Conservation (phyloP, 176 grass and related monocot genomes). For the Pharus latifolius region DNA sequence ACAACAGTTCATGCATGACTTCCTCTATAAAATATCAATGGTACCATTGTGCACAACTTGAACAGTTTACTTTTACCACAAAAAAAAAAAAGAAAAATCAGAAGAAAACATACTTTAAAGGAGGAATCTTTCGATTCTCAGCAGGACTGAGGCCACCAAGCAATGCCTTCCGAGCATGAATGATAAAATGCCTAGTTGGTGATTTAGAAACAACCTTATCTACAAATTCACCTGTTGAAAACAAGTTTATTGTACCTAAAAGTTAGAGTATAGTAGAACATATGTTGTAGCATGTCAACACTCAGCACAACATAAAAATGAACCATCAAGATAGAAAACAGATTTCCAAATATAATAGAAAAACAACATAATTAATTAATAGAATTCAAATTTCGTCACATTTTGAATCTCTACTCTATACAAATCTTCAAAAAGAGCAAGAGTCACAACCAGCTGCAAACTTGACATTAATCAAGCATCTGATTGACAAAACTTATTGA, state of each 20-base stretch:
- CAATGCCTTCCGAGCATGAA: constrained; percentile 94
- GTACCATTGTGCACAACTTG: not conserved
- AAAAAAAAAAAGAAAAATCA: not conserved
- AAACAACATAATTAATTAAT: not conserved
- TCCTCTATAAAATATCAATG: not conserved
- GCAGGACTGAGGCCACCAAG: constrained; percentile 83
- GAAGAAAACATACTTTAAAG: constrained; percentile 71
- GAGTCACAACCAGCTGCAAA: not conserved
- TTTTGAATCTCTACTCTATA: not conserved
- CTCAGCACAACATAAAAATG: not conserved
- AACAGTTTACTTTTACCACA: not conserved
- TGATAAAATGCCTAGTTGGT: constrained; percentile 81
- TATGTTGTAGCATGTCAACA: not conserved
- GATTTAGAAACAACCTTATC: constrained; percentile 72
- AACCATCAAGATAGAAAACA: not conserved
- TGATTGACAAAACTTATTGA: too few relatives aligned
- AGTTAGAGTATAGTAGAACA: not conserved
- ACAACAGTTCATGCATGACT: not conserved
- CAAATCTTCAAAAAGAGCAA: not conserved
- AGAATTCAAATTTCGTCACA: not conserved
- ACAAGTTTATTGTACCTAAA: not conserved
- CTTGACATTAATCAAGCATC: not conserved
- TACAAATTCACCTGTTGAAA: constrained; percentile 72
- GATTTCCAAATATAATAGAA: not conserved
- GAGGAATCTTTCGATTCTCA: constrained; percentile 70